Conservation (phyloP, 2,329 filamentous ascomycete species). For the Venturia aucupariae region DNA sequence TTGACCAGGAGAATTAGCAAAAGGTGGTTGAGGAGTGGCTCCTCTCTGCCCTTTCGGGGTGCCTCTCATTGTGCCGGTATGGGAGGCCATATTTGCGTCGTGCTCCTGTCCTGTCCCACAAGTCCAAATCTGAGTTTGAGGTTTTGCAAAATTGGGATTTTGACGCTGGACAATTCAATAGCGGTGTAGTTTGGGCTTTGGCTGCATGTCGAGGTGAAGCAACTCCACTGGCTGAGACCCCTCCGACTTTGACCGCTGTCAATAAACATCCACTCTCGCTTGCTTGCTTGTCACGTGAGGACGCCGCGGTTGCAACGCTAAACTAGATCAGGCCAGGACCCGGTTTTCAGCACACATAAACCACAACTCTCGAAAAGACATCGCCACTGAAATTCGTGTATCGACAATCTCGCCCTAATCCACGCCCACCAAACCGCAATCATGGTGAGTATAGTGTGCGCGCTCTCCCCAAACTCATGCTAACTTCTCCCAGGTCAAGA, state of each 20-base stretch:
- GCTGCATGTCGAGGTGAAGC: background rate
- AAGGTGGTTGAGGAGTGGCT: slow-evolving; percentile 37
- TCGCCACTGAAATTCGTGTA: background rate
- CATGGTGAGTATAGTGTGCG: background rate
- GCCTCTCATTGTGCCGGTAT: slow-evolving; percentile 56
- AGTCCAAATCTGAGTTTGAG: background rate
- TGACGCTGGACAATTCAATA: background rate
- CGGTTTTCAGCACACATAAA: background rate
- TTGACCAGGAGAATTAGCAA: slow-evolving; percentile 46
- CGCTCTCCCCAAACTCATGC: background rate
- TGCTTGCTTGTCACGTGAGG: background rate
- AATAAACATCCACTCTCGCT: background rate
- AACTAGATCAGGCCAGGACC: background rate
- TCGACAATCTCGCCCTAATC: background rate
- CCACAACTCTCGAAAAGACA: too few species aligned
- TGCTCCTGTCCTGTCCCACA: background rate
- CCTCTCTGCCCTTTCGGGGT: slow-evolving; percentile 57
- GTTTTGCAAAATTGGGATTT: background rate
- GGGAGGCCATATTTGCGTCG: background rate
- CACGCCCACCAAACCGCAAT: background rate
- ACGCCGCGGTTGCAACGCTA: background rate
- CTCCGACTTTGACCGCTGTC: background rate
- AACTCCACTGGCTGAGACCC: too few species aligned
- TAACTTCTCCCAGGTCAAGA: slow-evolving; percentile 60
- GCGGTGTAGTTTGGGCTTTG: background rate